Percentiles rank a stretch among this genome's conserved stretches.
Conservation (phyloP, 176 grass and related monocot species). For the Thalia dealbata region DNA sequence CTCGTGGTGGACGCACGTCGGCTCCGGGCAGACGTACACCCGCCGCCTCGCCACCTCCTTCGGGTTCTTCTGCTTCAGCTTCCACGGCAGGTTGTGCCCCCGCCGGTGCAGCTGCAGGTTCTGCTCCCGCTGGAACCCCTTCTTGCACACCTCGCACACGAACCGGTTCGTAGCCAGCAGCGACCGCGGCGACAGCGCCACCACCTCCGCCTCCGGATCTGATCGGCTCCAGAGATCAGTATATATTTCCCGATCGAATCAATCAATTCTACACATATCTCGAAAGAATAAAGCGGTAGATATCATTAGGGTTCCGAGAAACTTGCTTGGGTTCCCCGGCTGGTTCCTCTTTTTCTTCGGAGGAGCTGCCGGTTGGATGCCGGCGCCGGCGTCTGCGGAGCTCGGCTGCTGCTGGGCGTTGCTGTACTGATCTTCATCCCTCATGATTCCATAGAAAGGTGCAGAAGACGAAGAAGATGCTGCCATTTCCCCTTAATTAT, state of each 20-base stretch:
- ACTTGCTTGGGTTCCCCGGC: slow-evolving; percentile 23
- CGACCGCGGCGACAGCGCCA: not conserved
- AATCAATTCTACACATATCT: not conserved
- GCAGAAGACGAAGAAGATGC: not conserved
- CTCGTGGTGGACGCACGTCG: slow-evolving; percentile 8
- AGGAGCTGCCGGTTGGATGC: not conserved
- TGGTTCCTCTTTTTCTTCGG: slow-evolving; percentile 18
- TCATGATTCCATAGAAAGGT: not conserved
- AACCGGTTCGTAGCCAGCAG: slow-evolving; percentile 1
- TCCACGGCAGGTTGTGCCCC: slow-evolving; percentile 20
- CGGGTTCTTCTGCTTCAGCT: slow-evolving; percentile 18
- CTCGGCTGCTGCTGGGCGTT: not conserved
- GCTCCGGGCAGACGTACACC: slow-evolving; percentile 14
- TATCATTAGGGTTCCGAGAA: not conserved
- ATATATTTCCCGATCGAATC: not conserved
- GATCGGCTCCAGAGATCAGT: not conserved
- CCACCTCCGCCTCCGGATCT: slow-evolving; percentile 21
- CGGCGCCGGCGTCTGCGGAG: not conserved
- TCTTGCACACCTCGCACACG: slow-evolving; percentile 17
- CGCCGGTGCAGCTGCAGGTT: slow-evolving; percentile 23
- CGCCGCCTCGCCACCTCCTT: slow-evolving; percentile 3
- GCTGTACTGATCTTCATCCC: not conserved
- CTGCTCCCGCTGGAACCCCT: slow-evolving; percentile 22
- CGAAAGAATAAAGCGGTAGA: too few species aligned
- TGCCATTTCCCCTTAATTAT: slow-evolving; percentile 2